Evolutionary conservation across 177 flowering plant species (phyloP).

Genomic region (Vitis hybrid): DNA sequence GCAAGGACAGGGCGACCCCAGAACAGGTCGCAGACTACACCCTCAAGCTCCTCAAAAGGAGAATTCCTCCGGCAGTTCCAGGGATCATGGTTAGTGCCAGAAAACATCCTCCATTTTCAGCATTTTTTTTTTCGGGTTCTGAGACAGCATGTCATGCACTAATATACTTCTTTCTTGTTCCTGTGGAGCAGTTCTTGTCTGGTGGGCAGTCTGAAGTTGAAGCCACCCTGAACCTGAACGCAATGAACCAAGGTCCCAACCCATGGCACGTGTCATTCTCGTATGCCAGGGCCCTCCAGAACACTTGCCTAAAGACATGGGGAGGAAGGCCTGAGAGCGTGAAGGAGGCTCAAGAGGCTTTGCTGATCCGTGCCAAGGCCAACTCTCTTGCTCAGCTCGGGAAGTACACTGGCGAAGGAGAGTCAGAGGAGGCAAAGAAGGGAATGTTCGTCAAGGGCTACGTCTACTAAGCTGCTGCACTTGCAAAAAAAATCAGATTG

Average conservation of each 20-base stretch:
- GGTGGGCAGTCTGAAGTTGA: constrained; percentile 97
- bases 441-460: constrained; percentile 87
- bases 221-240: constrained; percentile 84
- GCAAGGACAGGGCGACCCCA: constrained; percentile 80
- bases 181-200: constrained; percentile 65
- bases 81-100: constrained; percentile 70
- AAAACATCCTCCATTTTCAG: background rate
- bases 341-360: constrained; percentile 67
- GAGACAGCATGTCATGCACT: background rate
- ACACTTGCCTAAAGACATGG: constrained; percentile 94
- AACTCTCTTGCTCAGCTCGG: constrained; percentile 93
- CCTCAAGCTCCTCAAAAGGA: constrained; percentile 65
- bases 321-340: constrained; percentile 86
- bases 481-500: constrained; percentile 5
- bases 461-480: constrained; percentile 42
- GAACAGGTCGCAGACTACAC: constrained; percentile 72
- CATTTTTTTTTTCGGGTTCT: background rate
- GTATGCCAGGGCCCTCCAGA: constrained; percentile 84
- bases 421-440: constrained; percentile 79
- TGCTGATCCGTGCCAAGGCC: constrained; percentile 72
- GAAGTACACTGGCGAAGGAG: constrained; percentile 86
- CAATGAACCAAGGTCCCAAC: constrained; percentile 88
- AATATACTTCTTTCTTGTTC: background rate
- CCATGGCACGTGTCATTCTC: constrained; percentile 98
- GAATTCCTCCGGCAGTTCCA: constrained; percentile 84